Evolutionary conservation across 495 filamentous ascomycete species (phyloP).

Genomic region (Aspergillus olivimuriae): DNA sequence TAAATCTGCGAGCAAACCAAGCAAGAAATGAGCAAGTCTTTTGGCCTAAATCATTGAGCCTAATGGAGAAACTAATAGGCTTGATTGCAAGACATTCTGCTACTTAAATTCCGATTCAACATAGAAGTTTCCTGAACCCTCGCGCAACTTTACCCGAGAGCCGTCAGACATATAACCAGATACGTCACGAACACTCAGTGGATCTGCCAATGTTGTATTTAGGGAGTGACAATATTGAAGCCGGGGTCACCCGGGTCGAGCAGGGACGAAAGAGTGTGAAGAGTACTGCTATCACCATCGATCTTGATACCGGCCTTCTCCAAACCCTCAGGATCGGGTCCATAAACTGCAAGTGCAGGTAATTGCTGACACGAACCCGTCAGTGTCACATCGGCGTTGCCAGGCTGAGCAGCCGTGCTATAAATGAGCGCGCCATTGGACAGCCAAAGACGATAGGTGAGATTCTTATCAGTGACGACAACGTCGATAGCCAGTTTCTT

Average conservation of each 20-base stretch:
- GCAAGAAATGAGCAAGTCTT: too few species aligned
- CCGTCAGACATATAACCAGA: too few species aligned
- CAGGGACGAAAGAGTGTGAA: constrained; percentile 1
- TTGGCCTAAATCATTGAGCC: too few species aligned
- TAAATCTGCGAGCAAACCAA: too few species aligned
- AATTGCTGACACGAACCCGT: neutral
- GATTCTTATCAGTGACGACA: neutral
- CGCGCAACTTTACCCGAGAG: too few species aligned
- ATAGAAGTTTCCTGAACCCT: too few species aligned
- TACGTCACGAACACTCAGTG: too few species aligned
- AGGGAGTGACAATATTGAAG: constrained; percentile 6
- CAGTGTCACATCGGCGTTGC: neutral
- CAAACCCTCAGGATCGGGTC: neutral
- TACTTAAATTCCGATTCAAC: too few species aligned
- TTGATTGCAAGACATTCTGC: too few species aligned
- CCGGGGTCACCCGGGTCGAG: constrained; percentile 2
- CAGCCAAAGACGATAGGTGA: constrained; percentile 1
- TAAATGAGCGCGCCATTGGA: constrained; percentile 4
- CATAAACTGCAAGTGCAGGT: constrained; percentile 1
- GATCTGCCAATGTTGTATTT: too few species aligned
- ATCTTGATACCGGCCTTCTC: constrained; percentile 4
- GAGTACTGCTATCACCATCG: neutral
- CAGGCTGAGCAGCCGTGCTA: neutral
- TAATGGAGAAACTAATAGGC: too few species aligned
- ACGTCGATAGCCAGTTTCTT: constrained; percentile 3